A percentile compares a stretch with the other conserved stretches of the same genome.
phyloP scores from a whole-genome alignment of 2,329 filamentous ascomycete species.

The Cordyceps farinosa region DNA sequence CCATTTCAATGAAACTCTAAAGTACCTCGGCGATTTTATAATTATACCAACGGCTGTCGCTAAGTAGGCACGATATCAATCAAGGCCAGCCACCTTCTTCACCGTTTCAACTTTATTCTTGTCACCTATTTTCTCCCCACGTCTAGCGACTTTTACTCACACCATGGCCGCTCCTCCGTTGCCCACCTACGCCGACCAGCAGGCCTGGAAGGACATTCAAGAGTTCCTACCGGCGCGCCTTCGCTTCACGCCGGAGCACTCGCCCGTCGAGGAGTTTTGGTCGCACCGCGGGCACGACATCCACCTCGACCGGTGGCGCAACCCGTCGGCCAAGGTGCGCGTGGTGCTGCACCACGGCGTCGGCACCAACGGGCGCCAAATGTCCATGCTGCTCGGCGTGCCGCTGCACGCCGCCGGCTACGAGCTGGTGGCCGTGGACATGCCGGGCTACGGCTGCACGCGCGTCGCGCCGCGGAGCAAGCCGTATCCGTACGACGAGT shows the following conservation, averaged over 20 bases:
- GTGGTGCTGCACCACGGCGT: slow-evolving; percentile 11
- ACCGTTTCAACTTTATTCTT: not conserved
- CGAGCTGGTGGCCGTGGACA: slow-evolving; percentile 2
- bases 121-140: not conserved
- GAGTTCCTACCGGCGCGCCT: not conserved
- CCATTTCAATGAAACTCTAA: no score
- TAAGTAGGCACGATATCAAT: not conserved
- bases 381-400: slow-evolving; percentile 6
- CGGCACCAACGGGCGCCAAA: slow-evolving; percentile 9
- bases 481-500: slow-evolving; percentile 2
- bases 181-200: slow-evolving; percentile 4
- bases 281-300: not conserved
- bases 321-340: not conserved
- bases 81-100: not conserved
- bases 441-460: slow-evolving; percentile 9
- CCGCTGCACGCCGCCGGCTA: slow-evolving; percentile 3
- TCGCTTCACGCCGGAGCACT: slow-evolving; percentile 2
- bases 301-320: slow-evolving; percentile 10
- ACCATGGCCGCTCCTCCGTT: not conserved
- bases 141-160: not conserved
- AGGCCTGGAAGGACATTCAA: slow-evolving; percentile 11
- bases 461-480: not conserved
- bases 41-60: not conserved
- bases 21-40: not conserved
- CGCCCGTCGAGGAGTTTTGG: slow-evolving; percentile 3